phyloP scores from a whole-genome alignment of 2,329 filamentous ascomycete species.

The Geosmithia putterillii region DNA sequence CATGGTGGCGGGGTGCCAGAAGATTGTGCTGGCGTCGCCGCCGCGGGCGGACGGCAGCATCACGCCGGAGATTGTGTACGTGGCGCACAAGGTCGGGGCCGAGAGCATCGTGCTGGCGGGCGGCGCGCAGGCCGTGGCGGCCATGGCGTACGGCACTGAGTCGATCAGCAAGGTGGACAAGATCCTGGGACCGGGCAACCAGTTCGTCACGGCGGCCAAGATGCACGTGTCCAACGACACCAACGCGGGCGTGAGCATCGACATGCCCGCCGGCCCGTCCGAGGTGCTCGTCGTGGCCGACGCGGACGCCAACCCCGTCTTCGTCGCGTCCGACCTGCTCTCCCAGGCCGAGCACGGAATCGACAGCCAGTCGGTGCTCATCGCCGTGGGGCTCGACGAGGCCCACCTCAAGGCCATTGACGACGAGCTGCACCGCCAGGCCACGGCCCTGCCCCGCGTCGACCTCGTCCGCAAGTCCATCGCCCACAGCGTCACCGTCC shows the following conservation, averaged over 20 bases:
- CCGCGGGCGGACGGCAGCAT: conserved; percentile 81
- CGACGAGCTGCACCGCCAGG: conserved; percentile 80
- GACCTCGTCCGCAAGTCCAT: conserved; percentile 89
- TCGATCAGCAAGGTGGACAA: conserved; percentile 95
- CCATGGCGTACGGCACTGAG: conserved; percentile 94
- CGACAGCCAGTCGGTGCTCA: conserved; percentile 87
- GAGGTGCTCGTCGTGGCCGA: conserved; percentile 96
- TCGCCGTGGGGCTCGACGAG: conserved; percentile 70
- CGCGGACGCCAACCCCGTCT: conserved; percentile 75
- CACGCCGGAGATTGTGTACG: conserved; percentile 94
- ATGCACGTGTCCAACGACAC: conserved; percentile 98
- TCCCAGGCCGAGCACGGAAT: conserved; percentile 95
- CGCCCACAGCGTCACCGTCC: conserved; percentile 79
- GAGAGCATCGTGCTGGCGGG: conserved; percentile 93
- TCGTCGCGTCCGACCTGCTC: conserved; percentile 88
- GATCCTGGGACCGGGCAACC: conserved; percentile 93
- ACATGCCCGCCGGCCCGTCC: conserved; percentile 95
- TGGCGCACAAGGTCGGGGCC: conserved; percentile 90
- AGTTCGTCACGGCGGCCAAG: conserved; percentile 97
- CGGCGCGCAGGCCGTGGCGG: conserved; percentile 88
- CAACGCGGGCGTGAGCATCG: conserved; percentile 86
- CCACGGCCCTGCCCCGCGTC: conserved; percentile 74
- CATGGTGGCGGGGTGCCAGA: conserved; percentile 93
- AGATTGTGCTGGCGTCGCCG: conserved; percentile 86
- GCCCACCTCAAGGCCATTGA: conserved; percentile 71